Base-by-base conservation (phyloP, 352 stramenopile species). In the Pythium dissimile region DNA sequence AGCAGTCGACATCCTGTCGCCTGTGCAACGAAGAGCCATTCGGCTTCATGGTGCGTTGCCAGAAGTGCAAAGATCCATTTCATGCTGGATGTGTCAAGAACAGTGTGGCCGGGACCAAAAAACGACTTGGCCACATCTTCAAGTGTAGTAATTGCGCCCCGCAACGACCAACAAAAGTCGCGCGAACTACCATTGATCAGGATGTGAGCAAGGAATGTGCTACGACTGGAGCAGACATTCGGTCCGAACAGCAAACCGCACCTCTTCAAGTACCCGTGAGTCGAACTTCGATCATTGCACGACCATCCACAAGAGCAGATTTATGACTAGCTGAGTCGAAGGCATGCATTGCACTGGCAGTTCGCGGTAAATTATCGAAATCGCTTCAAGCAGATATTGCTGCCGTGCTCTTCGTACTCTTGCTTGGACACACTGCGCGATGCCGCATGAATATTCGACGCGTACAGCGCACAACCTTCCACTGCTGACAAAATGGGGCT, bases 341-440 rank as follows among this genome's bases (percentile, higher is more conserved):
- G n/a, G n/a, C n/a, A n/a, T n/a, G n/a, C n/a, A n/a, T n/a, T n/a
- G n/a, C n/a, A n/a, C n/a, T n/a, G n/a, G n/a, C n/a, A n/a, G n/a
- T n/a, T n/a, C n/a, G n/a, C n/a, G n/a, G n/a, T n/a, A n/a, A n/a
- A 48, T 53, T 37, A 57, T 54, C 46, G 62, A 41, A 75, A 77
- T 20, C 70, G 64, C 45, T 72, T 58, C 31, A 54, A 45, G 43
- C 76, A 92, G 28, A 90, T 74, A 56, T 80, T 86, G 53, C 80
- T 92, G 10, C 83, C 83, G 38, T 90, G 68, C 57, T 92, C 83
- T 3, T 89, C 77, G 42, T 89, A 90, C 62, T 92, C 80, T 52
- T 77, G 53, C 54, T 84, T 89, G 12, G 75, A 82, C 13, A 92
- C 83, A 18, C 71, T 38, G 8, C 75, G 72, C 28, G 72, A 30